A percentile compares a stretch with the other conserved stretches of the same genome.
phyloP scores from a whole-genome alignment of 805 yeast species.

The Candida tibetensis region DNA sequence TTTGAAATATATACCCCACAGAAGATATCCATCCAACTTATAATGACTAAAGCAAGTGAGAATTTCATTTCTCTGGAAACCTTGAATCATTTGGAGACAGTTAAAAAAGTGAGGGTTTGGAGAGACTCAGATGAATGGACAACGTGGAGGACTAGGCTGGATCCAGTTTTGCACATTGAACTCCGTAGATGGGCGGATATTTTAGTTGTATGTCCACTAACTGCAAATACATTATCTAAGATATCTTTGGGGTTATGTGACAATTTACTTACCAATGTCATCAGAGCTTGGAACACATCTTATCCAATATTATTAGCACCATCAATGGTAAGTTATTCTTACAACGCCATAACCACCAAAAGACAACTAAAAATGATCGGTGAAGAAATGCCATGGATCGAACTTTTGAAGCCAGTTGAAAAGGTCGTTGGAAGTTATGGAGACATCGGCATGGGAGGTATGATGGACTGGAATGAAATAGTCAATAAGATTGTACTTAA shows the following conservation, averaged over 20 bases:
- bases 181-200: slow-evolving; percentile 96
- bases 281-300: slow-evolving; percentile 93
- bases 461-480: slow-evolving; percentile 96
- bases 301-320: slow-evolving; percentile 91
- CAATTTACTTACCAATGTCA: slow-evolving; percentile 82
- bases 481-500: slow-evolving; percentile 79
- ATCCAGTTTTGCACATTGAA: slow-evolving; percentile 94
- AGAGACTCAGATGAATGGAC: slow-evolving; percentile 58
- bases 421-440: slow-evolving; percentile 92
- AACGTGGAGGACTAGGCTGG: slow-evolving; percentile 78
- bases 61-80: slow-evolving; percentile 49
- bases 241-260: slow-evolving; percentile 90
- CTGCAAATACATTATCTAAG: slow-evolving; percentile 90
- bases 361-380: slow-evolving; percentile 71
- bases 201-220: slow-evolving; percentile 86
- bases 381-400: slow-evolving; percentile 95
- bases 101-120: slow-evolving; percentile 51
- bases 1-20: slow-evolving; percentile 51
- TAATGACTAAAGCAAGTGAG: slow-evolving; percentile 53
- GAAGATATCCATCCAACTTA: slow-evolving; percentile 51
- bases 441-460: slow-evolving; percentile 99
- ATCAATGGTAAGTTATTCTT: slow-evolving; percentile 91
- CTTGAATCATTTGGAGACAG: slow-evolving; percentile 35
- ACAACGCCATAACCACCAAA: slow-evolving; percentile 84
- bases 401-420: slow-evolving; percentile 90